These are phyloP conservation scores for Allium cepa DNA, from an alignment of 106 monocot genomes.

Conservation along the genomic window DNA sequence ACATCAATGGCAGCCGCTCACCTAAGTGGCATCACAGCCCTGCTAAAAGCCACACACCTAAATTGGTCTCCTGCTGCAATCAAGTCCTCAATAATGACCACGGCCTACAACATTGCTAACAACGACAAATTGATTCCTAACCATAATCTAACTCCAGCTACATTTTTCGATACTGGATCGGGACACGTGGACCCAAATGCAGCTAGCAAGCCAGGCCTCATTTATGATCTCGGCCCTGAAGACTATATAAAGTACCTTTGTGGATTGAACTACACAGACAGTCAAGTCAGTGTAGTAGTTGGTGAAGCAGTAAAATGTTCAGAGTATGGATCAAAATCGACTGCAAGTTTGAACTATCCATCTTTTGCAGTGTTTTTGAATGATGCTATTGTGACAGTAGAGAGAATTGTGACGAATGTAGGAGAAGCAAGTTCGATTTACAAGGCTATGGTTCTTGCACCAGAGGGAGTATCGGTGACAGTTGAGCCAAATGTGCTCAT, in stretches of 20 bases:
- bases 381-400: conserved; percentile 5
- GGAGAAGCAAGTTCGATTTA: conserved; percentile 5
- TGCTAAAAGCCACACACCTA: conserved; percentile 3
- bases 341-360: conserved; percentile 28
- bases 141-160: neutral
- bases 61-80: conserved; percentile 14
- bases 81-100: conserved; percentile 12
- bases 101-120: neutral
- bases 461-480: conserved; percentile 5
- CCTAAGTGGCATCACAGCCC: conserved; percentile 5
- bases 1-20: conserved; percentile 12
- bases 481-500: conserved; percentile 16
- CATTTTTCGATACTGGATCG: conserved; percentile 25
- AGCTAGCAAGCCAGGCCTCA: conserved; percentile 21
- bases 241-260: conserved; percentile 34
- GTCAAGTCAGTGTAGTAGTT: neutral
- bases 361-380: conserved; percentile 12
- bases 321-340: neutral
- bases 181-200: conserved; percentile 24
- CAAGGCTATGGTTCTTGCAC: conserved; percentile 3
- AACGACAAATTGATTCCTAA: conserved; percentile 12
- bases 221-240: conserved; percentile 21
- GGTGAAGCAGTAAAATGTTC: neutral
- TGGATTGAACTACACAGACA: conserved; percentile 10
- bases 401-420: conserved; percentile 16